phyloP scores from a whole-genome alignment of 306 rosid genomes.

The Crotalaria pallida region DNA sequence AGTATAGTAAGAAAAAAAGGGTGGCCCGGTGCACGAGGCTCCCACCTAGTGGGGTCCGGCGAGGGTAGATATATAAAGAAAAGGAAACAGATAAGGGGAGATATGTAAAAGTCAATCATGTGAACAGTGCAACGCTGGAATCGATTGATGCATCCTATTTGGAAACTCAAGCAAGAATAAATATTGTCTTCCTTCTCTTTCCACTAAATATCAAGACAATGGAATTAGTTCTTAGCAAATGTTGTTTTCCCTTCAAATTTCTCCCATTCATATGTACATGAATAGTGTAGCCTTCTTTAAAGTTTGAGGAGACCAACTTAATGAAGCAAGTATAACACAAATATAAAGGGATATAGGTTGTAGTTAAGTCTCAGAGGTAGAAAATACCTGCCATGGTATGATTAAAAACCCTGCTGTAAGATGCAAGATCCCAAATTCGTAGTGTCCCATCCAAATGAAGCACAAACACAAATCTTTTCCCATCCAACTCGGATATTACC shows the following conservation, averaged over 20 bases:
- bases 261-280: conserved; percentile 2
- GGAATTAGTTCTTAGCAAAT: background rate
- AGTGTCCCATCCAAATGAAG: conserved; percentile 79
- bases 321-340: conserved; percentile 2
- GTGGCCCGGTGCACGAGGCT: too few relatives aligned
- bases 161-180: background rate
- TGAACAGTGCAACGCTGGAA: background rate
- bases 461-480: conserved; percentile 65
- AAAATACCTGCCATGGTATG: conserved; percentile 58
- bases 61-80: too few relatives aligned
- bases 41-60: too few relatives aligned
- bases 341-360: background rate
- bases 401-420: conserved; percentile 50
- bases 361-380: background rate
- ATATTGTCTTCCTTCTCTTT: background rate
- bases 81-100: background rate
- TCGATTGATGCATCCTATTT: background rate
- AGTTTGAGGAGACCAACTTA: background rate
- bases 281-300: background rate
- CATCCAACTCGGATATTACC: conserved; percentile 51
- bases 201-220: background rate
- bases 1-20: background rate
- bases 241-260: background rate
- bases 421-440: conserved; percentile 78
- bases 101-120: background rate